Conservation (phyloP, 2,329 filamentous ascomycete genomes). For the Tolypocladium tropicale region DNA sequence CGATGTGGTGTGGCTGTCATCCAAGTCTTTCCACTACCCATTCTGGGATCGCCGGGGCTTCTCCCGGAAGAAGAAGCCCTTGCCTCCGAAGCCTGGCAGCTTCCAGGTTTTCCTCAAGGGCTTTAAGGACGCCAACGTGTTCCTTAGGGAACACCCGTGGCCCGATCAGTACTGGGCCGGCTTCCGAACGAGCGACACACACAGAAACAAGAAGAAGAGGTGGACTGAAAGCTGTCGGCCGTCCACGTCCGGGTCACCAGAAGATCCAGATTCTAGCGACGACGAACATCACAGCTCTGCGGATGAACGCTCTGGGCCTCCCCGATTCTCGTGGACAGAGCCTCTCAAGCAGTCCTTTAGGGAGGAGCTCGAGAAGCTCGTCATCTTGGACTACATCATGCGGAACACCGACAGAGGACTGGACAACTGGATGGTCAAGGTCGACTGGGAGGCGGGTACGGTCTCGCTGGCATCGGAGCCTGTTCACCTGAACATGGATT, state of each 20-base stretch:
- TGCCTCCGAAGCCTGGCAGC: constrained; percentile 86
- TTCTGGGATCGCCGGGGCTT: constrained; percentile 91
- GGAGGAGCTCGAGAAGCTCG: constrained; percentile 91
- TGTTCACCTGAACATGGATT: constrained; percentile 53
- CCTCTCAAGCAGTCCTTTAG: constrained; percentile 81
- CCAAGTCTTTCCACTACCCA: constrained; percentile 96
- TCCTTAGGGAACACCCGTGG: constrained; percentile 92
- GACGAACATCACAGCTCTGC: constrained; percentile 36
- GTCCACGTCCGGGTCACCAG: constrained; percentile 32
- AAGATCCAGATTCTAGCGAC: constrained; percentile 56
- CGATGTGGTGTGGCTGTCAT: constrained; percentile 86
- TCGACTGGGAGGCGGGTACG: constrained; percentile 73
- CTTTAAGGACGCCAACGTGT: constrained; percentile 94
- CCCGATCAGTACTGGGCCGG: constrained; percentile 74
- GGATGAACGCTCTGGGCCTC: constrained; percentile 39
- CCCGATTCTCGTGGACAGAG: constrained; percentile 77
- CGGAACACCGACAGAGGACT: constrained; percentile 92
- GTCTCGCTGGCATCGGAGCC: constrained; percentile 84
- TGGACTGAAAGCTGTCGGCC: constrained; percentile 83
- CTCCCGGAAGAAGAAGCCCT: constrained; percentile 74
- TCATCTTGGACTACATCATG: constrained; percentile 98
- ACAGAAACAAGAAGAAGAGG: constrained; percentile 55
- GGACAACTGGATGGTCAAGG: constrained; percentile 99
- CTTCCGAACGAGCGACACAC: constrained; percentile 57
- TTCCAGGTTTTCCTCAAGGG: constrained; percentile 97